Evolutionary conservation across 345 rosid species (phyloP).

Genomic region (Salix exigua): DNA sequence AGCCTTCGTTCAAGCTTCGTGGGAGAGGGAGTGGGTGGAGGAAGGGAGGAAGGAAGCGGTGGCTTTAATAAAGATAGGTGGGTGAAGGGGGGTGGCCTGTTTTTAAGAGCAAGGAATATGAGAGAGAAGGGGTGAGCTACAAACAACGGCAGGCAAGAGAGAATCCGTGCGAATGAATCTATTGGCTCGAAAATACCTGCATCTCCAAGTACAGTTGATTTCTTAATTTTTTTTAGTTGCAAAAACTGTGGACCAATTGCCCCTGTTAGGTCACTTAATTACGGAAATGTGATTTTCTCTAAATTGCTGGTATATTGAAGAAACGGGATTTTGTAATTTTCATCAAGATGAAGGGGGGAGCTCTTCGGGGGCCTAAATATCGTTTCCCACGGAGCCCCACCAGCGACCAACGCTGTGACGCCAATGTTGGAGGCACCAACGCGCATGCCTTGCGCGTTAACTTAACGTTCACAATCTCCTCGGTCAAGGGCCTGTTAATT

Average conservation of each 20-base stretch:
- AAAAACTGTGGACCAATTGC: neutral
- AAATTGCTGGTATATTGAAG: neutral
- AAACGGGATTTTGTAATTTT: neutral
- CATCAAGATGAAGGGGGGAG: neutral
- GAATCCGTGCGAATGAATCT: constrained; percentile 39
- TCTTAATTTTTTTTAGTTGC: neutral
- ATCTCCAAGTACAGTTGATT: constrained; percentile 1
- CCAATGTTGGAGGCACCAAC: constrained; percentile 24
- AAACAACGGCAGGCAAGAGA: constrained; percentile 33
- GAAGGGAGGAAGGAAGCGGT: neutral
- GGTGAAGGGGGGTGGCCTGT: constrained; percentile 18
- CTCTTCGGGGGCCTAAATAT: neutral
- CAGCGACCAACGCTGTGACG: constrained; percentile 8
- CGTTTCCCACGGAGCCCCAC: constrained; percentile 10
- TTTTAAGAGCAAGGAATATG: constrained; percentile 1
- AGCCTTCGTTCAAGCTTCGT: neutral
- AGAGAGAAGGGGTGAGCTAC: neutral
- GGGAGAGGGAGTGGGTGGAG: neutral
- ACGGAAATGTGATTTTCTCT: constrained; percentile 5
- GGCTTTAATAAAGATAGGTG: neutral
- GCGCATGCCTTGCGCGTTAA: constrained; percentile 39
- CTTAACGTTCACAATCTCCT: constrained; percentile 28
- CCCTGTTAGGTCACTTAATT: neutral
- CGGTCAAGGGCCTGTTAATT: neutral
- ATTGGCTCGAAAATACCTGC: constrained; percentile 38